Evolutionary conservation across 2,329 filamentous ascomycete genomes (phyloP).

Genomic region (Tolypocladium ovalisporum): DNA sequence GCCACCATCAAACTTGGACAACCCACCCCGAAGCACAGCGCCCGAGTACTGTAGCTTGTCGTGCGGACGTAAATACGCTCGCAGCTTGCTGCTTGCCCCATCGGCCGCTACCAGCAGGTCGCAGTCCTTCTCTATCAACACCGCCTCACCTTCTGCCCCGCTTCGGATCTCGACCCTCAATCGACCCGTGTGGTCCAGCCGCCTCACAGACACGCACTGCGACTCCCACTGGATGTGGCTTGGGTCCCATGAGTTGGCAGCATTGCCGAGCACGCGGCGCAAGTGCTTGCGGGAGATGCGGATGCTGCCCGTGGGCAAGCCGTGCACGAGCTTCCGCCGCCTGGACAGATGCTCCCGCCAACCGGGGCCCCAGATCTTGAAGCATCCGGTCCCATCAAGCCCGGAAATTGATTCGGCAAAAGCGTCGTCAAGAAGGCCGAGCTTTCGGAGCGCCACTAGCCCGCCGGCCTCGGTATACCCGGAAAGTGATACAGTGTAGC

Average conservation of each 20-base stretch:
- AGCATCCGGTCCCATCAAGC: constrained; percentile 17
- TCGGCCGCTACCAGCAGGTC: constrained; percentile 35
- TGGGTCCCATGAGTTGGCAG: constrained; percentile 4
- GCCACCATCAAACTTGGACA: constrained; percentile 21
- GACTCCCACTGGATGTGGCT: constrained; percentile 14
- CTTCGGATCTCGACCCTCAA: constrained; percentile 10
- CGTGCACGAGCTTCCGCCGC: constrained; percentile 15
- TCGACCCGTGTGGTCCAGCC: constrained; percentile 10
- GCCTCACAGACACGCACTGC: constrained; percentile 11
- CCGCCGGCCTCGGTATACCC: constrained; percentile 22
- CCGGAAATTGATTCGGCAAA: constrained; percentile 20
- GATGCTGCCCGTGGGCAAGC: constrained; percentile 23
- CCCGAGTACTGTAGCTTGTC: constrained; percentile 28
- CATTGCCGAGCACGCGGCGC: constrained; percentile 20
- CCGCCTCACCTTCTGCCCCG: background rate
- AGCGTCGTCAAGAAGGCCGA: constrained; percentile 24
- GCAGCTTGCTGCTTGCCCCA: constrained; percentile 29
- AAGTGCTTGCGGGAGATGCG: constrained; percentile 26
- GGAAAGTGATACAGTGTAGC: constrained; percentile 28
- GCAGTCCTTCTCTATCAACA: constrained; percentile 13
- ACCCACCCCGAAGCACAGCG: constrained; percentile 25
- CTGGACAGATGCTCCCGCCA: constrained; percentile 24
- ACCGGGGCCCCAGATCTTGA: constrained; percentile 28
- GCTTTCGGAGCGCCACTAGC: constrained; percentile 23
- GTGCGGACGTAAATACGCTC: constrained; percentile 24